Percentiles rank a stretch among this genome's conserved stretches.
Evolutionary conservation across 345 rosid genomes (phyloP).

Genomic region (Adansonia digitata): DNA sequence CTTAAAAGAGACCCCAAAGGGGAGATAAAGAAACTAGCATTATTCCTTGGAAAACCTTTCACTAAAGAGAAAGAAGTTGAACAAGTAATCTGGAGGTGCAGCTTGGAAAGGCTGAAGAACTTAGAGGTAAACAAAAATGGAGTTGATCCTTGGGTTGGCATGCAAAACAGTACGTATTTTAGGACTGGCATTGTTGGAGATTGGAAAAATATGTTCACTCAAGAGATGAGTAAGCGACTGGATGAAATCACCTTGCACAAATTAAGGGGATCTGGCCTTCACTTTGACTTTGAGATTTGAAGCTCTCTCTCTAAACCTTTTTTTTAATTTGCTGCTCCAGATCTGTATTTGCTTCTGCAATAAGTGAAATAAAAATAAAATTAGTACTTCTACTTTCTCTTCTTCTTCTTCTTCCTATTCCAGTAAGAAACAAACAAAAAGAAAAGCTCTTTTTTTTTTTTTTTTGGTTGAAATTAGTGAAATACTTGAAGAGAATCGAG

Average conservation of each 20-base stretch:
- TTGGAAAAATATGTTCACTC: slow-evolving; percentile 26
- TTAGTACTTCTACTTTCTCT: too few relatives aligned
- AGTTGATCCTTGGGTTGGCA: slow-evolving; percentile 19
- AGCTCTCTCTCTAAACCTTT: background rate
- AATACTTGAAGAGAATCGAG: too few relatives aligned
- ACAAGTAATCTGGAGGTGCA: slow-evolving; percentile 25
- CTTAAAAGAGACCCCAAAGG: too few relatives aligned
- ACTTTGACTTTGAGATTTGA: background rate
- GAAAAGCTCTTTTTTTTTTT: too few relatives aligned
- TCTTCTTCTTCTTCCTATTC: too few relatives aligned
- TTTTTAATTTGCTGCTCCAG: background rate
- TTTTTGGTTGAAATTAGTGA: too few relatives aligned
- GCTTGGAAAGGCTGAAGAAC: slow-evolving; percentile 38
- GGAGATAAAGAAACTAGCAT: slow-evolving; percentile 20
- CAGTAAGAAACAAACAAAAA: too few relatives aligned
- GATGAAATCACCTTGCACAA: background rate
- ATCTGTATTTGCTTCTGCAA: too few relatives aligned
- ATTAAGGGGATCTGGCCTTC: background rate
- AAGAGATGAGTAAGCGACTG: slow-evolving; percentile 17
- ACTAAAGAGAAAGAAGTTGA: slow-evolving; percentile 27
- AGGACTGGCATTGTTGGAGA: slow-evolving; percentile 36
- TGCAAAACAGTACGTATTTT: slow-evolving; percentile 25
- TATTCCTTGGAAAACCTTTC: slow-evolving; percentile 19
- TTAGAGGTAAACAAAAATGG: slow-evolving; percentile 37
- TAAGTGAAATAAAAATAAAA: too few relatives aligned